Conservation (phyloP, 2,329 filamentous ascomycete species). For the Ophiosphaerella korrae region DNA sequence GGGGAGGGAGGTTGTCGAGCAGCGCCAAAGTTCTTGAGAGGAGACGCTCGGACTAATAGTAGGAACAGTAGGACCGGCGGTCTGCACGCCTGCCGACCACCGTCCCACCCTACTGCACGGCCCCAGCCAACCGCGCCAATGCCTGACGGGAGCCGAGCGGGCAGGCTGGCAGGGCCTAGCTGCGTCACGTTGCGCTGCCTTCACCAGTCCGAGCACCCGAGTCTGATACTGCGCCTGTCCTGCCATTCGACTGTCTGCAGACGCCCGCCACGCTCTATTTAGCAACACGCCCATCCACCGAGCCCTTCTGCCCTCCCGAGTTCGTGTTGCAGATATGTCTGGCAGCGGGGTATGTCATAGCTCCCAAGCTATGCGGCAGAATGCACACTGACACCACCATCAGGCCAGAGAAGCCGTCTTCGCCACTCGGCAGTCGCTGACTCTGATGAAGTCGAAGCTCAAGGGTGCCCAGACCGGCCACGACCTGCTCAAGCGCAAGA, state of each 20-base stretch:
- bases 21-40: constrained; percentile 23
- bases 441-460: constrained; percentile 96
- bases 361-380: constrained; percentile 22
- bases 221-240: constrained; percentile 2
- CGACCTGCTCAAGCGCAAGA: constrained; percentile 95
- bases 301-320: constrained; percentile 2
- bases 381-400: constrained; percentile 27
- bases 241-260: constrained; percentile 5
- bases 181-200: constrained; percentile 26
- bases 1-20: constrained; percentile 30
- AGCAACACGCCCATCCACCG: not conserved
- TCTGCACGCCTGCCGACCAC: constrained; percentile 9
- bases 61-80: constrained; percentile 14
- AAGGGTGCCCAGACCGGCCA: constrained; percentile 81
- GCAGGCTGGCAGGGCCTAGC: too few species aligned
- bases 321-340: constrained; percentile 53
- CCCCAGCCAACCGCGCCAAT: constrained; percentile 11
- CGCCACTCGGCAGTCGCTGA: constrained; percentile 94
- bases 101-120: constrained; percentile 1
- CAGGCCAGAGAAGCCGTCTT: constrained; percentile 97
- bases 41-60: constrained; percentile 7
- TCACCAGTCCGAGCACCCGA: constrained; percentile 10
- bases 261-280: not conserved
- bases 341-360: constrained; percentile 56
- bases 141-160: not conserved